Evolutionary conservation across 768 basidiomycete genomes (phyloP), one percentile per base, ranked within the genome.

Genomic region (Crepidotus variabilis): DNA sequence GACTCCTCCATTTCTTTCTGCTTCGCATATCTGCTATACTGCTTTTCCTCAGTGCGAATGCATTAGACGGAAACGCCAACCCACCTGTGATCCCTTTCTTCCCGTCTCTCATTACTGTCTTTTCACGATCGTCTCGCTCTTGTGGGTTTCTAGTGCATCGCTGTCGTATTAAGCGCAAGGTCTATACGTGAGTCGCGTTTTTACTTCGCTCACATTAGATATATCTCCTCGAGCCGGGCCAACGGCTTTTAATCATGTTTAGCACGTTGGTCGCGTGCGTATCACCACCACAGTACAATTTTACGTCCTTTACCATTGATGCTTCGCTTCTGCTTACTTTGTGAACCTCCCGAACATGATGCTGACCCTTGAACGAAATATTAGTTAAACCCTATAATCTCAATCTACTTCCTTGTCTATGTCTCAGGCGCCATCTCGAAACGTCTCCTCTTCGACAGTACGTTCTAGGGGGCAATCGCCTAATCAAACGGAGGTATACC

Each of bases 1-100:
- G 28, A 60, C 60, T 50, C 57, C 46, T 56, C 50, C 54, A 28
- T 57, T 34, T 51, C 48, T 34, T 59, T 39, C 57, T 51, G 57
- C 50, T 58, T 20, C 39, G 39, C 18, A 43, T 43, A 43, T 20
- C 39, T 43, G 39, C 56, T 58, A 33, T 51, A 32, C 55, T 2
- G 20, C 47, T 49, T 14, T 33, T 32, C 49, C 23, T 28, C 39
- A 45, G 49, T 46, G 49, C 34, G 24, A 16, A 35, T 32, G 20
- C 21, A 33, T 56, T 34, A 23, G 24, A 21, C 55, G 50, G 35
- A 43, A 39, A 45, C 49, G 36, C 45, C 24, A 51, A 36, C 46
- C 34, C 7, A n/a, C 18, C 46, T 43, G 36, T 22, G 51, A 47
- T 23, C 46, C 47, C 32, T 51, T 50, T 20, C 48, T 56, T 54